Percentiles rank a stretch among this genome's conserved stretches.
Evolutionary conservation across 768 basidiomycete species (phyloP).

Genomic region (Gymnopilus dilepis): DNA sequence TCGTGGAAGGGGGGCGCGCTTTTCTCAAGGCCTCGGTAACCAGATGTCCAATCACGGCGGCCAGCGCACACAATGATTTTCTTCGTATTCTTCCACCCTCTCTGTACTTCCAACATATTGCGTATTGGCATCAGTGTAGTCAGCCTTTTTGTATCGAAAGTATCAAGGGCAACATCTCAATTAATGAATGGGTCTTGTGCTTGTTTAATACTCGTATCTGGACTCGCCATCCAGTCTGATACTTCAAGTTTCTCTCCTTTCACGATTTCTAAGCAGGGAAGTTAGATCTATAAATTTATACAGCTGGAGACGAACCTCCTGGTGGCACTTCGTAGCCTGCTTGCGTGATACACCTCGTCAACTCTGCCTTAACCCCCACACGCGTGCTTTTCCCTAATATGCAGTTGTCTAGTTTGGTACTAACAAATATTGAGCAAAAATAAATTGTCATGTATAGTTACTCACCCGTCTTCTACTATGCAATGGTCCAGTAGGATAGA

Average conservation of each 20-base stretch:
- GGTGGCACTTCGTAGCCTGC: constrained; percentile 75
- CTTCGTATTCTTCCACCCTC: too few relatives aligned
- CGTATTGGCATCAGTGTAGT: neutral
- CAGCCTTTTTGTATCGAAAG: neutral
- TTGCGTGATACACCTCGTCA: constrained; percentile 73
- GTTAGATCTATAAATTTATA: neutral
- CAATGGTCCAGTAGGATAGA: constrained; percentile 92
- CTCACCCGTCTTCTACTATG: constrained; percentile 84
- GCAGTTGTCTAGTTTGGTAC: constrained; percentile 78
- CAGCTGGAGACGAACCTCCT: constrained; percentile 50
- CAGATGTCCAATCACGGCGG: constrained; percentile 62
- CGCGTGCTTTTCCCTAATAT: constrained; percentile 78
- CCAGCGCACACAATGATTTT: constrained; percentile 34
- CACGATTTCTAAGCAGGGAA: constrained; percentile 46
- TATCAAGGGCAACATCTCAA: neutral
- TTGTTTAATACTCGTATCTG: constrained; percentile 23
- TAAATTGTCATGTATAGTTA: too few relatives aligned
- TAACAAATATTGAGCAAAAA: too few relatives aligned
- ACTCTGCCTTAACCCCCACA: constrained; percentile 71
- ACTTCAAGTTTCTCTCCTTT: constrained; percentile 49
- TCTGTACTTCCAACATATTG: neutral
- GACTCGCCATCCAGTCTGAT: constrained; percentile 42
- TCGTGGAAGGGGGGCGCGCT: constrained; percentile 77
- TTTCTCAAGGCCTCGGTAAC: constrained; percentile 83
- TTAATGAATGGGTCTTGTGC: neutral